Base-by-base conservation (phyloP, 2,329 filamentous ascomycete species). In the Pochonia chlamydosporia region DNA sequence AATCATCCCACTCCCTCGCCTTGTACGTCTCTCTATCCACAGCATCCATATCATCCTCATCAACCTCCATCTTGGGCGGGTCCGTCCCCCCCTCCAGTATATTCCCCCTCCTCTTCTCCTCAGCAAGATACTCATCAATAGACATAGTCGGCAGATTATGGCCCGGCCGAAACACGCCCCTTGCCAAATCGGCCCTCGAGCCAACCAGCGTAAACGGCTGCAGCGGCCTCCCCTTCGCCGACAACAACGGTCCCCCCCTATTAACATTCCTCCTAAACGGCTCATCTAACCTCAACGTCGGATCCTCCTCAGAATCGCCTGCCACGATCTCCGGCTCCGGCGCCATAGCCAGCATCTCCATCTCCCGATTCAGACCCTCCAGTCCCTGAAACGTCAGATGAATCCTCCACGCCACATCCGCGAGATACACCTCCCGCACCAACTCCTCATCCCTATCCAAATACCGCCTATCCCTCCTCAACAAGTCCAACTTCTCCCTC, bases 141-240 rank as follows among this genome's bases (percentile, higher is more conserved):
- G 82, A 88, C 93, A 99, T 97, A 3, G 93, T 97, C 1, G 93
- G 93, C 49, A 99, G 71, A 67, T 89, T 96, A 64, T 99, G 93
- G 7, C 93, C 89, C 0, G 89, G 82, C 47, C 88, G 79, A 67
- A 99, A 99, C 1, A 99, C 92, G 3, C 86, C 86, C 49, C 84
- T 76, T 50, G 84, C 80, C 49, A 96, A 67, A 51, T 89, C 84
- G 52, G 89, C 82, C 31, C 93, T 79, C 54, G 77, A 85, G 49
- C 85, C 84, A 4, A 95, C 75, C 20, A 99, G 74, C 1, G 90
- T 96, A 60, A 99, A 97, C 1, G 92, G 92, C 57, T 91, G 82
- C 56, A 97, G 73, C 13, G 93, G 93, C 62, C 89, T 93, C 39
- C 93, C 93, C 48, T 84, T 76, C 51, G 75, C 78, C 52, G 83